Percentiles rank a stretch among this genome's conserved stretches.
These are phyloP conservation scores for Penicillium lividum DNA, from an alignment of 495 filamentous ascomycete genomes.

Conservation along the genomic window DNA sequence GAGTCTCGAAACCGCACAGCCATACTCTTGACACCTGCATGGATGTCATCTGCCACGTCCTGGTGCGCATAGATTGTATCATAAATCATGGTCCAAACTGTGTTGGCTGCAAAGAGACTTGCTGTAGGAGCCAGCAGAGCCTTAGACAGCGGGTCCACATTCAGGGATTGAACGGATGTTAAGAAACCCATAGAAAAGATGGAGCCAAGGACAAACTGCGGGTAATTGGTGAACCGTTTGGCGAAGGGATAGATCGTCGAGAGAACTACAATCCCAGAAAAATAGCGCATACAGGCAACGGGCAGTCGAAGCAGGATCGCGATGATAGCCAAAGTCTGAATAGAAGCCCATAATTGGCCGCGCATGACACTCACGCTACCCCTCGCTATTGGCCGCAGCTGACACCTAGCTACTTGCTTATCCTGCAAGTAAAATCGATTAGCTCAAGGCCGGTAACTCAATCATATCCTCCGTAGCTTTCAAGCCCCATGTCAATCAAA, in stretches of 20 bases:
- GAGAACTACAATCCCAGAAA: no score
- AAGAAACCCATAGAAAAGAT: background rate
- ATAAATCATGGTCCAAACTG: conserved; percentile 46
- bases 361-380: no score
- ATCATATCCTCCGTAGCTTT: no score
- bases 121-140: background rate
- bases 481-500: no score
- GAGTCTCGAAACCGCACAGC: conserved; percentile 25
- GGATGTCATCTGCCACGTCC: conserved; percentile 43
- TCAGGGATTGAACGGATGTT: background rate
- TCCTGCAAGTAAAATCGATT: no score
- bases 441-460: no score
- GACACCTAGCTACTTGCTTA: no score
- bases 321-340: conserved; percentile 18
- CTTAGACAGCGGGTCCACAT: background rate
- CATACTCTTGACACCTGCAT: conserved; percentile 40
- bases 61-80: conserved; percentile 51
- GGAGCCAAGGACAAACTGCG: conserved; percentile 35
- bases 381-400: no score
- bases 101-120: conserved; percentile 20
- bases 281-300: no score
- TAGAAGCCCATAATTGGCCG: no score
- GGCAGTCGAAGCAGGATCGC: background rate
- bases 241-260: conserved; percentile 14
- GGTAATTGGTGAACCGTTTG: conserved; percentile 31